These are phyloP conservation scores for Cystobasidium sp. DNA, from an alignment of 1,284 basidiomycete genomes.

Conservation along the genomic window DNA sequence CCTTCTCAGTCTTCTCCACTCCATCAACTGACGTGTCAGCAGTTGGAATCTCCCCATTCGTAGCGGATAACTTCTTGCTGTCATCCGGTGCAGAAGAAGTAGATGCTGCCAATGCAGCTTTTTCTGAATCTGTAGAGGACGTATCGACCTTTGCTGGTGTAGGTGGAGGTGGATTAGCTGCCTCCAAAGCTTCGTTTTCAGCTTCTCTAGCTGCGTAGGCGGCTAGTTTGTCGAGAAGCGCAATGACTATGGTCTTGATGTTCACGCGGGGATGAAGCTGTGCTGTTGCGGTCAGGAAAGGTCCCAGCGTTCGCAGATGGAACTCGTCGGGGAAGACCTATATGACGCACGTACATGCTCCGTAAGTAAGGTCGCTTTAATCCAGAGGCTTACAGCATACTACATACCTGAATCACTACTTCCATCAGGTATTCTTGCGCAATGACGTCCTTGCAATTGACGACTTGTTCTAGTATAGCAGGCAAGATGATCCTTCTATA, in stretches of 20 bases:
- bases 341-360: too few relatives aligned
- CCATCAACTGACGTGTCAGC: background rate
- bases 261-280: slow-evolving; percentile 94
- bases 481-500: slow-evolving; percentile 83
- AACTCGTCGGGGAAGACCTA: slow-evolving; percentile 96
- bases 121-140: slow-evolving; percentile 45
- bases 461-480: slow-evolving; percentile 88
- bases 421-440: slow-evolving; percentile 98
- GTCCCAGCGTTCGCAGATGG: slow-evolving; percentile 86
- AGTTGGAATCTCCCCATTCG: background rate
- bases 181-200: slow-evolving; percentile 86
- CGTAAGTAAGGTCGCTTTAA: background rate
- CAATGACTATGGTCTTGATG: slow-evolving; percentile 94
- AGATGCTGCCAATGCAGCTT: background rate
- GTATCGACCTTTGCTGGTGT: slow-evolving; percentile 55
- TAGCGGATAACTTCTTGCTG: slow-evolving; percentile 27
- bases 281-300: slow-evolving; percentile 89
- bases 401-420: slow-evolving; percentile 85
- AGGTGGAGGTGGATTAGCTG: slow-evolving; percentile 49
- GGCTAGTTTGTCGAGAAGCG: slow-evolving; percentile 91
- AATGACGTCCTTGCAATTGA: slow-evolving; percentile 94
- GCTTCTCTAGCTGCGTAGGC: slow-evolving; percentile 91
- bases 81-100: background rate
- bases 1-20: slow-evolving; percentile 15
- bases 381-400: background rate